phyloP scores from a whole-genome alignment of 805 yeast genomes.

The Kodamaea kaohsiungensis region DNA sequence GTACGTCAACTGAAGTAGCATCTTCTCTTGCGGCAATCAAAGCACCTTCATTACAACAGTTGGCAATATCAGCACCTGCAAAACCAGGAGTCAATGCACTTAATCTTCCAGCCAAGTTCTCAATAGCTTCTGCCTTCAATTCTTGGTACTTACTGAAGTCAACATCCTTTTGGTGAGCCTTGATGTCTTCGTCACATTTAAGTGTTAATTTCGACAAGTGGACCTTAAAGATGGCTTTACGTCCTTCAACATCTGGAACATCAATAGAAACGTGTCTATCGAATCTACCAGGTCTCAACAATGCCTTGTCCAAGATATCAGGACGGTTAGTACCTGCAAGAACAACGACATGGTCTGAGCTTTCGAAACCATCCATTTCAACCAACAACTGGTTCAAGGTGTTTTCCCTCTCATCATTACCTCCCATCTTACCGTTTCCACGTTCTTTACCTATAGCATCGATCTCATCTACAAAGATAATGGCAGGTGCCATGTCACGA shows the following conservation, averaged over 20 bases:
- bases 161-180: slow-evolving; percentile 35
- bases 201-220: slow-evolving; percentile 66
- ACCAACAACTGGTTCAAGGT: slow-evolving; percentile 90
- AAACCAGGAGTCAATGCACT: slow-evolving; percentile 95
- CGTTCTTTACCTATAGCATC: slow-evolving; percentile 94
- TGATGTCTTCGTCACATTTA: slow-evolving; percentile 38
- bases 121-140: slow-evolving; percentile 44
- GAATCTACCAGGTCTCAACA: slow-evolving; percentile 92
- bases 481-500: slow-evolving; percentile 85
- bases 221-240: slow-evolving; percentile 82
- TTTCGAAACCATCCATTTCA: slow-evolving; percentile 93
- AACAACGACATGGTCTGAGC: slow-evolving; percentile 89
- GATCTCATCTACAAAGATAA: slow-evolving; percentile 90
- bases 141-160: slow-evolving; percentile 43
- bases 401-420: slow-evolving; percentile 92
- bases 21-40: slow-evolving; percentile 84
- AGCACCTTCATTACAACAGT: slow-evolving; percentile 93
- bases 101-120: slow-evolving; percentile 74
- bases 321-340: slow-evolving; percentile 94
- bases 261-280: slow-evolving; percentile 88
- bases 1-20: slow-evolving; percentile 58
- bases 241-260: slow-evolving; percentile 85
- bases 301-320: slow-evolving; percentile 85
- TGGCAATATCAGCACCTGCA: slow-evolving; percentile 95
- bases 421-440: slow-evolving; percentile 69